Base-by-base conservation (phyloP, 768 basidiomycete species). In the Ephemerocybe angulata region DNA sequence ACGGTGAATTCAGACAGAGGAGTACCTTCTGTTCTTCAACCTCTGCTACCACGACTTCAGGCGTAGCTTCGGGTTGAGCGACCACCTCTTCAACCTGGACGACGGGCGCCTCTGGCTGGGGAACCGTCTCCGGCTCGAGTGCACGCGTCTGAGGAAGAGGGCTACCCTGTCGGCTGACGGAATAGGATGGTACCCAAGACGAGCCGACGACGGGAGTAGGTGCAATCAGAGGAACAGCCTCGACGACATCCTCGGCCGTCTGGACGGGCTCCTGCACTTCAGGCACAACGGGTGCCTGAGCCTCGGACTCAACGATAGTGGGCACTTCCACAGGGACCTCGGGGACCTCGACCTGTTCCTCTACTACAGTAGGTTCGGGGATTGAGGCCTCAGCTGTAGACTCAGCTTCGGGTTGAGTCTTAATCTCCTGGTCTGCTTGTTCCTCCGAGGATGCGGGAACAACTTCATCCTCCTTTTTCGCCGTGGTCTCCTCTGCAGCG, bases 141-240 rank as follows among this genome's bases (percentile, higher is more conserved):
- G 43, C 49, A 17, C 13, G 15, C 7, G 47, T 22, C 21, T 56
- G 38, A 15, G 48, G 55, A 7, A 53, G 27, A n/a, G 59, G 61
- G 40, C 60, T 65, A 33, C 64, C 62, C 57, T 63, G 64, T 3
- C 55, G 54, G 54, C 59, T 63, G 22, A 62, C 59, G 17, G 64
- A 60, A 40, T 65, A 65, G 7, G 64, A 63, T 6, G 64, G 60
- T 4, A 65, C 56, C 62, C 60, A 65, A 24, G 55, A 50, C 37
- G 61, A 55, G 35, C 58, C 47, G 8, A 30, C 44, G 7, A 55
- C 35, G 3, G 49, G 50, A 12, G 37, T 22, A 30, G 54, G 54
- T 27, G 46, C 49, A 30, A 43, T 37, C 12, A 33, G 17, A 10
- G 52, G 41, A 19, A 41, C 30, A 21, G 30, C 25, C 19, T 13